Percentiles rank a stretch among this genome's conserved stretches.
phyloP scores from a whole-genome alignment of 768 basidiomycete species.

The Fomitopsis pulvina region DNA sequence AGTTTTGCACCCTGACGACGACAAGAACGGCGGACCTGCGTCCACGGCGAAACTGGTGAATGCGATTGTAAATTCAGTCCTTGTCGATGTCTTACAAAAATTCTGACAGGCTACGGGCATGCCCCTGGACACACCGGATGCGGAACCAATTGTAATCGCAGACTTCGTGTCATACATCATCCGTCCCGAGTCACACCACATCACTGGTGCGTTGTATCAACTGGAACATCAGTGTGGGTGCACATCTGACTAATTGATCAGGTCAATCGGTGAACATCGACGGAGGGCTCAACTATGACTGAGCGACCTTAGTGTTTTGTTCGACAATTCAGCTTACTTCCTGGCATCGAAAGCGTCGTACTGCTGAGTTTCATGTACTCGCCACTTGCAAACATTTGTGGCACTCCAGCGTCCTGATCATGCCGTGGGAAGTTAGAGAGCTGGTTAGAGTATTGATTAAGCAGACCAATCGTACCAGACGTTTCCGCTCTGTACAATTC shows the following conservation, averaged over 20 bases:
- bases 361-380: too few species aligned
- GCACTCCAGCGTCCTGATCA: too few species aligned
- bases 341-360: too few species aligned
- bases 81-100: background rate
- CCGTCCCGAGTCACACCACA: constrained; percentile 12
- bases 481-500: too few species aligned
- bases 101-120: constrained; percentile 5
- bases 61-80: background rate
- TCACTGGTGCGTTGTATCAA: constrained; percentile 10
- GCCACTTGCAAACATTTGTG: too few species aligned
- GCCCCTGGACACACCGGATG: constrained; percentile 3
- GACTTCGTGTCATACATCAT: constrained; percentile 16
- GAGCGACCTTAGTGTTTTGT: too few species aligned
- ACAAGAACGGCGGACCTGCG: constrained; percentile 10
- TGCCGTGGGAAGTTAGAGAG: too few species aligned
- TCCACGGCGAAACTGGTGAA: constrained; percentile 7
- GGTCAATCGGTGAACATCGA: constrained; percentile 4
- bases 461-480: too few species aligned
- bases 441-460: too few species aligned
- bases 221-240: background rate
- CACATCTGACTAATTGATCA: background rate
- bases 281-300: constrained; percentile 2
- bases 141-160: constrained; percentile 10
- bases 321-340: too few species aligned
- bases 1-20: constrained; percentile 10